Evolutionary conservation across 306 rosid genomes (phyloP).

Genomic region (Corylus americana): DNA sequence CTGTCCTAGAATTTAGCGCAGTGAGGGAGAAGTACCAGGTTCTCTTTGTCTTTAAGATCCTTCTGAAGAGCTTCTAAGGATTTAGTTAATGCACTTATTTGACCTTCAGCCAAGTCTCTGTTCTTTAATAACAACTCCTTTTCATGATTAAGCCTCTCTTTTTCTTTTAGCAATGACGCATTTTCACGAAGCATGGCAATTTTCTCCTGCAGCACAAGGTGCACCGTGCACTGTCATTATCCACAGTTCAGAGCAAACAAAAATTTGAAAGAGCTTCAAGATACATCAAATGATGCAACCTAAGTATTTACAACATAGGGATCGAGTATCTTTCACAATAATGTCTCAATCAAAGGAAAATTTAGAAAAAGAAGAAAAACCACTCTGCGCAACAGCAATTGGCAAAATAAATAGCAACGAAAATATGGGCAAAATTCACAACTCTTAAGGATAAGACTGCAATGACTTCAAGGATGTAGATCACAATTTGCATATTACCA

Average conservation of each 20-base stretch:
- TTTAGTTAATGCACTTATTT: constrained; percentile 65
- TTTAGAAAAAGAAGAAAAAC: neutral
- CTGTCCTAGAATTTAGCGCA: constrained; percentile 23
- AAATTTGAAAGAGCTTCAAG: neutral
- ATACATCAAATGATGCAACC: neutral
- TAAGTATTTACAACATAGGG: neutral
- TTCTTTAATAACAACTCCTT: constrained; percentile 56
- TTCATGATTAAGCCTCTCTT: constrained; percentile 62
- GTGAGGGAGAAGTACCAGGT: constrained; percentile 51
- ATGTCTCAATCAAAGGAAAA: neutral
- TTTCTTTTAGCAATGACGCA: constrained; percentile 60
- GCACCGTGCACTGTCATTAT: constrained; percentile 12
- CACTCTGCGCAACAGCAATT: neutral
- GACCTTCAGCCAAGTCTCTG: constrained; percentile 69
- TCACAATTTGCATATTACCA: neutral
- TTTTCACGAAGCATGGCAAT: constrained; percentile 63
- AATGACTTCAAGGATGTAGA: neutral
- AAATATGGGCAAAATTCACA: neutral
- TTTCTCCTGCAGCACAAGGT: constrained; percentile 70
- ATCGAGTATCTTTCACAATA: neutral
- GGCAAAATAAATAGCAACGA: neutral
- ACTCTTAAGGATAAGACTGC: neutral
- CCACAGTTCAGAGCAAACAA: neutral
- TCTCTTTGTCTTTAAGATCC: constrained; percentile 83
- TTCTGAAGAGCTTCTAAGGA: constrained; percentile 78